Base-by-base conservation (phyloP, 495 filamentous ascomycete species). In the Lophiotrema nucula region DNA sequence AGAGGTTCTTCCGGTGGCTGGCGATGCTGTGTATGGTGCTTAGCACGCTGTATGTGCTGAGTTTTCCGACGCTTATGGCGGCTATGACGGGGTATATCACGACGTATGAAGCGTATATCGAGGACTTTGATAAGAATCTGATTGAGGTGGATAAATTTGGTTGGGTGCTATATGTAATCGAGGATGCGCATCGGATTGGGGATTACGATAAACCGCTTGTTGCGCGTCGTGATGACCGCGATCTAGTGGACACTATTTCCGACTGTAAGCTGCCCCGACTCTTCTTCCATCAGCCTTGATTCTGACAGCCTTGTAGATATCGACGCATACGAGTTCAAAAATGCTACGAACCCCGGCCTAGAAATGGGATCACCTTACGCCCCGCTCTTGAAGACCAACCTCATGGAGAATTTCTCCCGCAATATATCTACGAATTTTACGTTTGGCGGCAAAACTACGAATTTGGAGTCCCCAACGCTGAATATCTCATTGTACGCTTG, bases 61-160 rank as follows among this genome's bases (percentile, higher is more conserved):
- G 25, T 22, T 70, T 70, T 42, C 63, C 66, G 19, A 67, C 66
- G 16, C 47, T 67, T 23, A 69, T 69, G 41, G 49, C 50, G 12
- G 60, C 66, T 23, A 60, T 60, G 41, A 67, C 64, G 6, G 67
- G 45, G n/a, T 66, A 44, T 35, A 49, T 45, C 23, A 48, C 41
- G 3, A 58, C 58, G 43, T 59, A 48, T 23, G 46, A 46, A 13
- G 53, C 42, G 19, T 62, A 53, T 24, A 11, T 54, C 18, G 43
- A 56, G 27, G 46, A 52, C 12, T 49, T n/a, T 18, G 13, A 23
- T 2, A 27, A 51, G 15, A 56, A 62, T 28, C 46, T 62, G 6
- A 62, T 62, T 27, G 52, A 56, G 22, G 46, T 27, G 18, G 23
- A 16, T n/a, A 62, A 62, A 27, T 48, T 56, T 11, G 28, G 25